phyloP scores from a whole-genome alignment of 441 rosid genomes.

The Cnidoscolus chayamansa region DNA sequence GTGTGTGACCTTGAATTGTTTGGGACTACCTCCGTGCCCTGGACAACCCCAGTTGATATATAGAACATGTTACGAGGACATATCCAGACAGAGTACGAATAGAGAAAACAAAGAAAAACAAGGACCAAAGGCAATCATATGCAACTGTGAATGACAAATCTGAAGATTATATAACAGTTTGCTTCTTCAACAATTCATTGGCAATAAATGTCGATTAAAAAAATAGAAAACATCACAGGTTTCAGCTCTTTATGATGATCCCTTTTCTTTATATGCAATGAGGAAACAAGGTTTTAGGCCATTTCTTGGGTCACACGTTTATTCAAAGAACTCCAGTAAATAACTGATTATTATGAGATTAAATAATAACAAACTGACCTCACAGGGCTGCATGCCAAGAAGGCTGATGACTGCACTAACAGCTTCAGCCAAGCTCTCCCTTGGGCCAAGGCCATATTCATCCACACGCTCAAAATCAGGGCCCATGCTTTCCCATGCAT shows the following conservation, averaged over 20 bases:
- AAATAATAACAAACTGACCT: constrained; percentile 46
- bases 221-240: not conserved
- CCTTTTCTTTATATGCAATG: not conserved
- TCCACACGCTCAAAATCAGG: constrained; percentile 75
- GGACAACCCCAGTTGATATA: constrained; percentile 11
- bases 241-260: not conserved
- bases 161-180: too few species aligned
- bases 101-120: too few species aligned
- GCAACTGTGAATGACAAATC: too few species aligned
- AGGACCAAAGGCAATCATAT: too few species aligned
- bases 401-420: constrained; percentile 75
- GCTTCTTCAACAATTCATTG: not conserved
- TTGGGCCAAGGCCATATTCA: constrained; percentile 92
- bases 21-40: constrained; percentile 87
- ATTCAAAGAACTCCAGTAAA: not conserved
- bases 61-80: too few species aligned
- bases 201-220: not conserved
- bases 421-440: constrained; percentile 84
- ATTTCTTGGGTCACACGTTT: not conserved
- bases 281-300: not conserved
- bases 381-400: constrained; percentile 98
- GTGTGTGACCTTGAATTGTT: constrained; percentile 94
- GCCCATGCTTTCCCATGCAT: constrained; percentile 93
- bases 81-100: too few species aligned
- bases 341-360: not conserved